A percentile compares a stretch with the other conserved stretches of the same genome.
Evolutionary conservation across 2,329 filamentous ascomycete species (phyloP).

Genomic region (Diplocarpon rosae): DNA sequence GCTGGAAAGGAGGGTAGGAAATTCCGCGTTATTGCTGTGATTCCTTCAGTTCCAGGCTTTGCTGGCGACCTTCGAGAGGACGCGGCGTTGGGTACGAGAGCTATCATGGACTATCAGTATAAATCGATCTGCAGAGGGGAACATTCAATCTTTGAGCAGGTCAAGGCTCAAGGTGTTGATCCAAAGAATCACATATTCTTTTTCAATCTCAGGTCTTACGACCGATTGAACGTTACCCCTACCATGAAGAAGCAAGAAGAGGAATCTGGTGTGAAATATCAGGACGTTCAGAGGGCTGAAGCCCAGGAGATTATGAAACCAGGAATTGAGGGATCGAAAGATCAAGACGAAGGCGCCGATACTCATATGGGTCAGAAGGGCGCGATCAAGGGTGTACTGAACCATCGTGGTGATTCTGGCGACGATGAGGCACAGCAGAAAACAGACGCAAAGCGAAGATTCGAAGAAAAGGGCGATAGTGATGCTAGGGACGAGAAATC

Average conservation of each 20-base stretch:
- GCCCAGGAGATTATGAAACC: constrained; percentile 79
- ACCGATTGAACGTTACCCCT: constrained; percentile 76
- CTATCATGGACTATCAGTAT: constrained; percentile 97
- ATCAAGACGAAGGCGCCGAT: constrained; percentile 34
- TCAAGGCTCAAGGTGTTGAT: constrained; percentile 63
- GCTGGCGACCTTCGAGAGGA: constrained; percentile 79
- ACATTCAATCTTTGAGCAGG: constrained; percentile 77
- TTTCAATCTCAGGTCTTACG: constrained; percentile 89
- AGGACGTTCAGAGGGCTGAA: constrained; percentile 76
- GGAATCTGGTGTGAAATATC: constrained; percentile 71
- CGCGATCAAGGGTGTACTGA: constrained; percentile 23
- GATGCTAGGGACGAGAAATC: constrained; percentile 13
- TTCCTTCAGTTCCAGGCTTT: constrained; percentile 88
- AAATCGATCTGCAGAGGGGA: constrained; percentile 89
- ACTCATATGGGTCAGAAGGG: constrained; percentile 36
- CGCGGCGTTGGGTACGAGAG: constrained; percentile 74
- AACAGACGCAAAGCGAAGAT: constrained; percentile 38
- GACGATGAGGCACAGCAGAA: constrained; percentile 31
- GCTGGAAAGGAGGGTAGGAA: constrained; percentile 76
- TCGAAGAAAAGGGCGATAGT: constrained; percentile 37
- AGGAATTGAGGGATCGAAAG: constrained; percentile 50
- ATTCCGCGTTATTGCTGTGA: constrained; percentile 81
- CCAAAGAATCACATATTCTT: constrained; percentile 76
- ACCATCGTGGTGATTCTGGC: constrained; percentile 24
- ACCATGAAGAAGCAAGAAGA: constrained; percentile 65